Base-by-base conservation (phyloP, 495 filamentous ascomycete species). In the Xeromyces bisporus region DNA sequence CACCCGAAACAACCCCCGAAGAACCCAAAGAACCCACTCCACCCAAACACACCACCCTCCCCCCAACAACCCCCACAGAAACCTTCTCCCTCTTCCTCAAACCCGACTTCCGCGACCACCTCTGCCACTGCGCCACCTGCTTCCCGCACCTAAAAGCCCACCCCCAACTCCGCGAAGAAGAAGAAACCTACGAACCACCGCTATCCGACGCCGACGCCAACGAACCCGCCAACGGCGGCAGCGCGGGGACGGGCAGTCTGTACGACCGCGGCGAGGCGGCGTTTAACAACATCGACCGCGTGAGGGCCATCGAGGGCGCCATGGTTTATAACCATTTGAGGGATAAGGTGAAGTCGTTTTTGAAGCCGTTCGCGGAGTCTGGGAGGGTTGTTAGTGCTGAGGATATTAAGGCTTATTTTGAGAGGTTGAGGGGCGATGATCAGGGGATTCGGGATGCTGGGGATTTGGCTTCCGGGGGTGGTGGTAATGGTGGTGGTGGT, bases 251-350 rank as follows among this genome's bases (percentile, higher is more conserved):
- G 0, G 79, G 77, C 23, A 87, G 79, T 39, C 55, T 96, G 3
- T 71, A 84, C 18, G 85, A 96, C 15, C 77, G 81, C 12, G 89
- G 87, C 23, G 87, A 96, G 50, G 80, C 77, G 15, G 89, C 85
- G 0, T 63, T 97, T 16, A 81, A 71, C 50, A 86, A 79, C 38
- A 72, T 97, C 12, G 89, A 96, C 49, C 75, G 89, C 2, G 85
- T 96, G 11, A 62, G 75, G 12, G 89, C 89, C 3, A 93, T 97
- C 38, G 86, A 97, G 51, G 89, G 89, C 12, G 87, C 91, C 7
- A 93, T 93, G 83, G 83, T 80, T 8, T 97, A 94, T 51, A 93
- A 93, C 42, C 74, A 89, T 38, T 67, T 97, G 13, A 86, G 87
- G 40, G 87, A 94, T 28, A 86, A 87, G 44, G 72, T 97, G 9